Evolutionary conservation across 163 green algal species (phyloP).

Genomic region (Scenedesmus sp.): DNA sequence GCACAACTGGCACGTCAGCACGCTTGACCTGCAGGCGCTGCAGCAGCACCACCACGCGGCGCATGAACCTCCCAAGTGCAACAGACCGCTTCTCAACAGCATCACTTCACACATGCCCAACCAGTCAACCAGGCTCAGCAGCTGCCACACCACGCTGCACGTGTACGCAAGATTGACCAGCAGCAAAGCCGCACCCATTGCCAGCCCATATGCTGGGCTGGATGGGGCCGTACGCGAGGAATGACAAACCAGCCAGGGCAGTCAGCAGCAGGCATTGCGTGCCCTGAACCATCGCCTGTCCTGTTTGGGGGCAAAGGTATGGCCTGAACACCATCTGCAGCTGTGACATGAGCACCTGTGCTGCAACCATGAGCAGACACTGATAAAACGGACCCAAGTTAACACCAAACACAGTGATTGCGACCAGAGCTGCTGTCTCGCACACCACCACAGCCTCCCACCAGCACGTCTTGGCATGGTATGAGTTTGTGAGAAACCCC

Average conservation of each 20-base stretch:
- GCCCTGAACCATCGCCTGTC: not conserved
- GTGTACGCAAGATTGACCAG: not conserved
- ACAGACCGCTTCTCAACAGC: too few species aligned
- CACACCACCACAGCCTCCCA: slow-evolving; percentile 8
- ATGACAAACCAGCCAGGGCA: not conserved
- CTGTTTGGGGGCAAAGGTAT: not conserved
- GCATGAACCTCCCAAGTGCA: too few species aligned
- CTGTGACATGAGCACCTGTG: not conserved
- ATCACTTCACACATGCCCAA: too few species aligned
- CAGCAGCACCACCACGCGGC: too few species aligned
- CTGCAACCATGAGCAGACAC: not conserved
- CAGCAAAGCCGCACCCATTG: not conserved
- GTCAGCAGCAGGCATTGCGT: slow-evolving; percentile 7
- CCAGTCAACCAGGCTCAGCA: not conserved
- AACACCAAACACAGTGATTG: slow-evolving; percentile 29
- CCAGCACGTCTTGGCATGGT: not conserved
- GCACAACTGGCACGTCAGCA: too few species aligned
- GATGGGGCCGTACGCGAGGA: not conserved
- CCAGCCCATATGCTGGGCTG: not conserved
- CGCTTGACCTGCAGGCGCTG: too few species aligned
- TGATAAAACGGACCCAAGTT: not conserved
- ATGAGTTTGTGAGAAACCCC: not conserved
- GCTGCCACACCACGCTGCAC: not conserved
- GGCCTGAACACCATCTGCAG: not conserved
- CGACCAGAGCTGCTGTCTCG: slow-evolving; percentile 9